Base-by-base conservation (phyloP, 192 early-diverging fungal genomes). In the Backusella luteola region DNA sequence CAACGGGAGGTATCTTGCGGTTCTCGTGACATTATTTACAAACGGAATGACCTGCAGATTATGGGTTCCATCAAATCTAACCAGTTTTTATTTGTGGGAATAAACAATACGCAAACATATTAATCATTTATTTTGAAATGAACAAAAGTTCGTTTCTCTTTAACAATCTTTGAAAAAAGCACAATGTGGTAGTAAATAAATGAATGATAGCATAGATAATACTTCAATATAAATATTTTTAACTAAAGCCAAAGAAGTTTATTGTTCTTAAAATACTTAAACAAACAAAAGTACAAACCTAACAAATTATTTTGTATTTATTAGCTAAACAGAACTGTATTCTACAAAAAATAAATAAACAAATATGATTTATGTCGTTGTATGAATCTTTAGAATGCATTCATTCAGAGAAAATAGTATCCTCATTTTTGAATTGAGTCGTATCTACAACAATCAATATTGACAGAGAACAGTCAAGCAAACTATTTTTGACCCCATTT, bases 21-120 rank as follows among this genome's bases (percentile, higher is more conserved):
- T 21, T 19, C 53, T 56, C 53, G 53, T 56, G 53, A 56, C 53
- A 56, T 56, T 56, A 56, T 56, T 56, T 56, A 56, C 21, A 56
- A 56, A 21, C 53, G 53, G 53, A 56, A 56, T 56, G 53, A 56
- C 53, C 53, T 56, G 53, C 53, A 56, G 53, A 56, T 56, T 26
- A 56, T 56, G 53, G n/a, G 19, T 21, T 56, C 53, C 53, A 56
- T 21, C 21, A 56, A 56, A 56, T 11, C 19, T 56, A 56, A 21
- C 53, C 19, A 44, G 15, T 44, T 56, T 21, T 56, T 56, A 21
- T 21, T 56, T 56, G 53, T 56, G 53, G 53, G 53, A 56, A 56
- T 56, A 56, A 9, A 56, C 8, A 56, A 21, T 56, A 56, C 8
- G n/a, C 53, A 26, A 56, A 17, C 42, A 56, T 26, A 23, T 21